Evolutionary conservation across 169 alveolate species (phyloP).

Genomic region (Miamiensis avidus): DNA sequence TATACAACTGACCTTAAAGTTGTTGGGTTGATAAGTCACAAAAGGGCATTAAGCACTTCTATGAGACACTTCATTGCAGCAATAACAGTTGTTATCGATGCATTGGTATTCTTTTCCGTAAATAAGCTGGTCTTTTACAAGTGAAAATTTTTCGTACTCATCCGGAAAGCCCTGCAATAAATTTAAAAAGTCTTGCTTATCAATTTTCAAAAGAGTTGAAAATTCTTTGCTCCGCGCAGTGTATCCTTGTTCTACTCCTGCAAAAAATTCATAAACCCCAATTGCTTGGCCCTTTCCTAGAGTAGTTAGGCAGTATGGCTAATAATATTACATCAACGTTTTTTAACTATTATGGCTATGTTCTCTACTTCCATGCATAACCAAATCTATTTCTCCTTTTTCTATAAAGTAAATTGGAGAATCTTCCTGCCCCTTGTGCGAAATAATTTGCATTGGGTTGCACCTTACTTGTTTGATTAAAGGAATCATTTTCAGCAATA

Average conservation of each 20-base stretch:
- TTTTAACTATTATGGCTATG: neutral
- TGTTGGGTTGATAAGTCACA: neutral
- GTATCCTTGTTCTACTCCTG: neutral
- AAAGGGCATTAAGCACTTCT: neutral
- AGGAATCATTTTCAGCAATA: neutral
- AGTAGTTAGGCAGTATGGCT: neutral
- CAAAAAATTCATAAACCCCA: slow-evolving; percentile 4
- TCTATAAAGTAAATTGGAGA: neutral
- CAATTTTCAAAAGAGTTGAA: neutral
- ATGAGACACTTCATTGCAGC: neutral
- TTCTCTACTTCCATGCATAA: no score
- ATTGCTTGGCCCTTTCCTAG: neutral
- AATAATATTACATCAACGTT: neutral
- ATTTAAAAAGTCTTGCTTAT: neutral
- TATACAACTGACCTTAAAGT: neutral
- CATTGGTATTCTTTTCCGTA: neutral
- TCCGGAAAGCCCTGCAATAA: neutral
- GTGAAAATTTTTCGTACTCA: neutral
- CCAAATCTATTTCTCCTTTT: neutral
- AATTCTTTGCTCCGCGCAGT: neutral
- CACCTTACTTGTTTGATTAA: no score
- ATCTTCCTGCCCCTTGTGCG: neutral
- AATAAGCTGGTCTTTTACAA: neutral
- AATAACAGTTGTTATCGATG: neutral
- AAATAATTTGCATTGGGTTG: neutral